Evolutionary conservation across 345 rosid species (phyloP).

Genomic region (Physaria fendleri): DNA sequence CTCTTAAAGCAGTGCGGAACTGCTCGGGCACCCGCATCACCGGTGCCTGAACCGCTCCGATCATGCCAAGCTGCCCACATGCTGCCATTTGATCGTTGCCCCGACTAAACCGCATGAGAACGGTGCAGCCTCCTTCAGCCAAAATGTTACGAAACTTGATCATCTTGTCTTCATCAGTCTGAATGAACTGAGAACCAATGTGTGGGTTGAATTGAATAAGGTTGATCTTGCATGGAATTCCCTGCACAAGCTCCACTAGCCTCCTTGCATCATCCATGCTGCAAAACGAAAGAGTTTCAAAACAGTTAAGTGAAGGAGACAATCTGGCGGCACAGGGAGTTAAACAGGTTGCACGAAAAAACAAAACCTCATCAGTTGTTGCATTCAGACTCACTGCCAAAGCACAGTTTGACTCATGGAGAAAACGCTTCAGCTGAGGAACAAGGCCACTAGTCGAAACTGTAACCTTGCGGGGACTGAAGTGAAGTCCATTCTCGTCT

Average conservation of each 20-base stretch:
- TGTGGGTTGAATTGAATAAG: slow-evolving; percentile 88
- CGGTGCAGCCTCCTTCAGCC: slow-evolving; percentile 61
- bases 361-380: slow-evolving; percentile 79
- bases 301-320: no score
- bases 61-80: slow-evolving; percentile 93
- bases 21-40: slow-evolving; percentile 67
- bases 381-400: slow-evolving; percentile 96
- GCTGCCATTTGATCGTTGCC: slow-evolving; percentile 99
- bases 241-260: slow-evolving; percentile 70
- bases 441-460: slow-evolving; percentile 93
- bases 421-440: slow-evolving; percentile 82
- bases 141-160: slow-evolving; percentile 67
- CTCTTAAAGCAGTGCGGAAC: slow-evolving; percentile 52
- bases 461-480: slow-evolving; percentile 92
- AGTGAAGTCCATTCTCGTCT: slow-evolving; percentile 86
- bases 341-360: neutral
- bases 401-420: slow-evolving; percentile 69
- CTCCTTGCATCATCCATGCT: slow-evolving; percentile 87
- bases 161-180: slow-evolving; percentile 67
- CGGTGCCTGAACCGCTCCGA: slow-evolving; percentile 57
- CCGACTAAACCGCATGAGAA: slow-evolving; percentile 63
- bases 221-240: slow-evolving; percentile 94
- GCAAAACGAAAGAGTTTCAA: slow-evolving; percentile 29
- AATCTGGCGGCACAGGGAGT: no score
- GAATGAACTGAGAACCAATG: slow-evolving; percentile 66